Evolutionary conservation across 345 rosid genomes (phyloP), one percentile per base, ranked within the genome.

Genomic region (Linum usitatissimum): DNA sequence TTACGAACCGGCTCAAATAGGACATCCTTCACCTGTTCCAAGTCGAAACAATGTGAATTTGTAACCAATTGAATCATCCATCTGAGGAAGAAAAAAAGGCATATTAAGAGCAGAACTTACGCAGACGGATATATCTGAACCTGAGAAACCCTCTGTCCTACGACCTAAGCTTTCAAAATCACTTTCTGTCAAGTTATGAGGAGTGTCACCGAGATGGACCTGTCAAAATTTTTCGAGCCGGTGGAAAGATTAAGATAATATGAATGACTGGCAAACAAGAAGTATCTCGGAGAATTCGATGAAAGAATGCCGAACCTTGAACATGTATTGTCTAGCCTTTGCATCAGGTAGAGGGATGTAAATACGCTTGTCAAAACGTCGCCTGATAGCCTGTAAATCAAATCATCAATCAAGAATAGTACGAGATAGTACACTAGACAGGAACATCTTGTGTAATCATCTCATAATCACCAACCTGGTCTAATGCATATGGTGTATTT

Each of bases 181-280:
- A 72, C 87, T 69, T 78, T 86, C 97, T 57, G 81, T 76, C 79
- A 91, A 75, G 69, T 77, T 88, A 60, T 91, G 97, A 70, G 97
- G 97, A 5, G 97, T 91, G 74, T 91, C 97, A 63, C 97, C 97
- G 57, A 91, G 79, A 75, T 91, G 97, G 39, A 91, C 96, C 97
- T 91, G 78, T 56, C 49, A 38, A 70, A 56, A 70, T 31, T 54
- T 65, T 55, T 42, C 2, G 28, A 23, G 28, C 28, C 28, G 2
- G 38, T 34, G 38, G 38, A 40, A 63, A 64, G 42, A 57, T 20
- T 38, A 13, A 9, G 51, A 45, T 45, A 6, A 40, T 15, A 45
- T 45, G 51, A 45, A 45, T 45, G 17, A 9, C 51, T 10, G 4
- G 13, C 13, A 45, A 45, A 45, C 10, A 15, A 15, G 17, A 45